A percentile compares a stretch with the other conserved stretches of the same genome.
phyloP scores from a whole-genome alignment of 2,329 filamentous ascomycete genomes.

The Hypoxylon sp. region DNA sequence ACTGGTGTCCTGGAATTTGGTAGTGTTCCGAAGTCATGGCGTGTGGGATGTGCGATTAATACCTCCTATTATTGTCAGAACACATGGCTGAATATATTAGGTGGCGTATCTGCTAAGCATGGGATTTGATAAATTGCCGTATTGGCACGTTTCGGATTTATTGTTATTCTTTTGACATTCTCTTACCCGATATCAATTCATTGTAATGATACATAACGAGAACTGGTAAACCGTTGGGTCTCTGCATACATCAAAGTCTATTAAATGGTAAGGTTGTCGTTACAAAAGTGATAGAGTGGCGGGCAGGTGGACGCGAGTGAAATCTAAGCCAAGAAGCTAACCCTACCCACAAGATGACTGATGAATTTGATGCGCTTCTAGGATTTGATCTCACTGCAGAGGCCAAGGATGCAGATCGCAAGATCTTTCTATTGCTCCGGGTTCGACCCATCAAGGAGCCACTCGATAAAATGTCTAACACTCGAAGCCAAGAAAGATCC shows the following conservation, averaged over 20 bases:
- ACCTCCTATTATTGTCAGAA: background rate
- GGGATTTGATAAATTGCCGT: background rate
- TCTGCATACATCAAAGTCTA: background rate
- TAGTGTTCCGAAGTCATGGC: background rate
- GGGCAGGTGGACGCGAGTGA: background rate
- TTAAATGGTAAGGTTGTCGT: background rate
- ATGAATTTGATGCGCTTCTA: background rate
- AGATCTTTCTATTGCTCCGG: constrained; percentile 8
- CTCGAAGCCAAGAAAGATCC: background rate
- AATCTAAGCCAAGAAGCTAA: background rate
- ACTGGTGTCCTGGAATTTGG: constrained; percentile 5
- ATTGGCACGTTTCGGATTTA: constrained; percentile 23
- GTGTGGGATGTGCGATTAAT: background rate
- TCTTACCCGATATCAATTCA: background rate
- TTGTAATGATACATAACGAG: background rate
- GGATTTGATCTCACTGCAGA: background rate
- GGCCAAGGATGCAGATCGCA: constrained; percentile 7
- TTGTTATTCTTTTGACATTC: background rate
- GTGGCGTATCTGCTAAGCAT: constrained; percentile 4
- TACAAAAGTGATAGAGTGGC: background rate
- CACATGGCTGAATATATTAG: constrained; percentile 24
- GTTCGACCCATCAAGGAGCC: constrained; percentile 1
- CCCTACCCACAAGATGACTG: constrained; percentile 1
- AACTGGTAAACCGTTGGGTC: background rate
- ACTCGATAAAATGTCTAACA: background rate